Percentiles rank a stretch among this genome's conserved stretches.
phyloP scores from a whole-genome alignment of 1,284 basidiomycete genomes.

The Ganoderma meredithae region DNA sequence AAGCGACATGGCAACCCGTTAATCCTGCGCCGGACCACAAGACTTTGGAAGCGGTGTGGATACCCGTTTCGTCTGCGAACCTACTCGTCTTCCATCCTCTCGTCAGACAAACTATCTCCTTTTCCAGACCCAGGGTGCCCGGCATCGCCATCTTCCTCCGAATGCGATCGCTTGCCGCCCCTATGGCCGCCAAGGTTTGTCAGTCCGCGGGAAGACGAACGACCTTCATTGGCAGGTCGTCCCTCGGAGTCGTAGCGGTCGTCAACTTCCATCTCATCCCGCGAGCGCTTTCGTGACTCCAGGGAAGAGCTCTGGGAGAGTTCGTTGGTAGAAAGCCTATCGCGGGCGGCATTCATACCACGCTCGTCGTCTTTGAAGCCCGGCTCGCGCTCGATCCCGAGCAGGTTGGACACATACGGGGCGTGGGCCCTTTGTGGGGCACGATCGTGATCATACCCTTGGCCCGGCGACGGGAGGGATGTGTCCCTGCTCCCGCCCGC shows the following conservation, averaged over 20 bases:
- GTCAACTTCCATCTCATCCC: conserved; percentile 68
- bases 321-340: conserved; percentile 26
- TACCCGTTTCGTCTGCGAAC: conserved; percentile 17
- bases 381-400: conserved; percentile 35
- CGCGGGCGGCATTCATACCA: conserved; percentile 11
- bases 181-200: conserved; percentile 52
- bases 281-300: conserved; percentile 60
- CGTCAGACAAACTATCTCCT: conserved; percentile 32
- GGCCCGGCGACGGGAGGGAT: conserved; percentile 37
- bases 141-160: conserved; percentile 43
- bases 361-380: conserved; percentile 31
- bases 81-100: conserved; percentile 42
- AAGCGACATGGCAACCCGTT: conserved; percentile 25
- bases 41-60: conserved; percentile 17
- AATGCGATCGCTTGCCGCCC: conserved; percentile 62
- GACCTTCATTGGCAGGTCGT: conserved; percentile 34
- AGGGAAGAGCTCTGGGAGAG: conserved; percentile 20
- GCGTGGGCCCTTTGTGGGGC: conserved; percentile 24
- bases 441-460: conserved; percentile 39
- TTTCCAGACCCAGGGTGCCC: conserved; percentile 27
- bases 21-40: conserved; percentile 26
- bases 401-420: conserved; percentile 33
- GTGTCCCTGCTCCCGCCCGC: conserved; percentile 34
- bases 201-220: conserved; percentile 26
- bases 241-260: conserved; percentile 41